Base-by-base conservation (phyloP, 2,329 filamentous ascomycete species). In the Claviceps sp. region DNA sequence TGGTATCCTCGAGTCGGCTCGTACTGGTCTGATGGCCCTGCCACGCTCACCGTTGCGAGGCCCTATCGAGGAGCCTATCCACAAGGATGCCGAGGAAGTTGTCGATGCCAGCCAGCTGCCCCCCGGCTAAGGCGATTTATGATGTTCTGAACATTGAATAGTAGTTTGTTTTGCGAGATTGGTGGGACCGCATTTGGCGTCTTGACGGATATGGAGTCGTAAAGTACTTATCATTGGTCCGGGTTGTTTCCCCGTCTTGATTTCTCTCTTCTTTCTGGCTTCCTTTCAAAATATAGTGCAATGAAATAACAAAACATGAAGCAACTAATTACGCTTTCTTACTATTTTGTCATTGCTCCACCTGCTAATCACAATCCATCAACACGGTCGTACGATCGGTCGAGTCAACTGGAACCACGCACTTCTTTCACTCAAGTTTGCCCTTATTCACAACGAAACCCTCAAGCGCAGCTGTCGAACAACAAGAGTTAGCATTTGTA, bases 401-500 rank as follows among this genome's bases (percentile, higher is more conserved):
- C 11, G 14, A 40, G 37, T 11, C 24, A n/a, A 37, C 2, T 14
- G 4, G 14, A 37, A 37, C 8, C 16, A n/a, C 13, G 13, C 8
- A 18, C 20, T 34, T 16, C 4, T 45, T 38, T 48, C 24, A 51
- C 1, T 34, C 30, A 30, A 96, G 86, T 57, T 83, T 82, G 18
- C 93, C 93, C 71, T 90, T 89, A 64, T 96, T 95, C n/a, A 94
- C 86, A 20, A 97, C 86, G 64, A 97, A 97, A 0, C 77, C 86
- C 65, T 97, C 88, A 30, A 97, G 67, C 3, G 82, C 86, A 62
- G 87, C 84, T 79, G 57, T 43, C 8, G 7, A 11, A 46, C 26
- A 47, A 16, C 30, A 14, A 48, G 30, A 44, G 42, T 22, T 52
- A 47, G 43, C 14, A 46, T 40, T 41, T n/a, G 5, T 18, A 18